Percentiles rank a stretch among this genome's conserved stretches.
Conservation (phyloP, 2,329 filamentous ascomycete genomes). For the Knufia fluminis region DNA sequence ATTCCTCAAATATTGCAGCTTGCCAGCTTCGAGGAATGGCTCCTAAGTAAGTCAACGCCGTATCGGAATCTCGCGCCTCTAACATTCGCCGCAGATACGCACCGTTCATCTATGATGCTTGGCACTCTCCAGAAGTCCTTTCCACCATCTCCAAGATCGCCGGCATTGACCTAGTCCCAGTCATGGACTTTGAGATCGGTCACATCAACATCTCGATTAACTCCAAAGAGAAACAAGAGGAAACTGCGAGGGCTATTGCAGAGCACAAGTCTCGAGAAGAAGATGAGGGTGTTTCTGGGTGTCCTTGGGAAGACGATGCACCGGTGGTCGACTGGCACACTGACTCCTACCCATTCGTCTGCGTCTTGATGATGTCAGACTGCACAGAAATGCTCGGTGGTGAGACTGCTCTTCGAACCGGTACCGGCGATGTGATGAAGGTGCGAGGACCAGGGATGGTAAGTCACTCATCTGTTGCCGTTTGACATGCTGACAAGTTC, state of each 20-base stretch:
- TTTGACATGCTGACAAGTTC: constrained; percentile 4
- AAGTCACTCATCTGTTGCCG: constrained; percentile 20
- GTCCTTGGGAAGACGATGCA: constrained; percentile 24
- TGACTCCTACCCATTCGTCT: constrained; percentile 45
- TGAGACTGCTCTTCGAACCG: constrained; percentile 54
- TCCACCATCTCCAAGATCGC: constrained; percentile 47
- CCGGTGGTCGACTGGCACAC: constrained; percentile 42
- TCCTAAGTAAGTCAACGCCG: constrained; percentile 39
- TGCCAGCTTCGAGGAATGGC: constrained; percentile 45
- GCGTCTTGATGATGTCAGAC: constrained; percentile 44
- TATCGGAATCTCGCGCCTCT: constrained; percentile 11
- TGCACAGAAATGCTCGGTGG: constrained; percentile 41
- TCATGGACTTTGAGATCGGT: constrained; percentile 49
- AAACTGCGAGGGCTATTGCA: constrained; percentile 14
- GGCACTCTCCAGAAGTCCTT: constrained; percentile 47
- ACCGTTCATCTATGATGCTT: constrained; percentile 52
- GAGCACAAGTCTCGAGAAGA: constrained; percentile 19
- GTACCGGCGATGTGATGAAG: constrained; percentile 37
- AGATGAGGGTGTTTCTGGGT: constrained; percentile 20
- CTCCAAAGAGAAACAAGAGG: constrained; percentile 19
- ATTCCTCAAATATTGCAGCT: constrained; percentile 45
- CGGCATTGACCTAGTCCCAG: constrained; percentile 49
- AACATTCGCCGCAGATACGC: constrained; percentile 39
- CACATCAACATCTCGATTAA: constrained; percentile 48
- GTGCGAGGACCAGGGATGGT: constrained; percentile 38